Evolutionary conservation across 1,139 yeast species (phyloP), one percentile per base, ranked within the genome.

Genomic region (Kodamaea ohmeri): DNA sequence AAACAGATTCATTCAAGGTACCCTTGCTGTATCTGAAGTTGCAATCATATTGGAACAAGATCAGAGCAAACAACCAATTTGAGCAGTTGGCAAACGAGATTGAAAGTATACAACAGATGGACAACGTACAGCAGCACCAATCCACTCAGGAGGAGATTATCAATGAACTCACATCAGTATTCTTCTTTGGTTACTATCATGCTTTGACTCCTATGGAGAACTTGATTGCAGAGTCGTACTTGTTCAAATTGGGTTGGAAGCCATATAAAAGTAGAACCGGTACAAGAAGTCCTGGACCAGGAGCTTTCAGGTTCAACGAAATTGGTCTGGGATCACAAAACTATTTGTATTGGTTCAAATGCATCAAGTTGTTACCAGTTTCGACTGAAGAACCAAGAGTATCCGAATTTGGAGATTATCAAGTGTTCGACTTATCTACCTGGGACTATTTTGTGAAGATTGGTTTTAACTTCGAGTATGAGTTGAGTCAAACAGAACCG

Each of bases 161-260:
- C 32, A 61, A 65, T 32, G 71, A 69, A 48, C 50, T 69, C 41
- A 65, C 70, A 12, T 65, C 71, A 39, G 77, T 77, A 3, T 60
- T 80, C 35, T 80, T 80, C 48, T 80, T 69, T 54, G 85, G 83
- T 3, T 77, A 65, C 50, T 80, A 78, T 49, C 79, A 69, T 53
- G 81, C 81, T 2, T 55, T 73, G 30, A 72, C 82, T 1, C 76
- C 74, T 11, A 40, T 56, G 26, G 61, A 58, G 38, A 55, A 69
- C 47, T 56, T 68, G 43, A 62, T 70, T 25, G 76, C 76, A 2
- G 76, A 71, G 50, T 51, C 61, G 2, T 60, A 62, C 42, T 60
- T 71, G 38, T 65, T 63, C 45, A 58, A 58, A 37, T 53, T 70
- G 32, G 74, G 74, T 2, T 71, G 76, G 76, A 65, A 53, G 40